phyloP scores from a whole-genome alignment of 2,329 filamentous ascomycete species.

The Cladophialophora yegresii region DNA sequence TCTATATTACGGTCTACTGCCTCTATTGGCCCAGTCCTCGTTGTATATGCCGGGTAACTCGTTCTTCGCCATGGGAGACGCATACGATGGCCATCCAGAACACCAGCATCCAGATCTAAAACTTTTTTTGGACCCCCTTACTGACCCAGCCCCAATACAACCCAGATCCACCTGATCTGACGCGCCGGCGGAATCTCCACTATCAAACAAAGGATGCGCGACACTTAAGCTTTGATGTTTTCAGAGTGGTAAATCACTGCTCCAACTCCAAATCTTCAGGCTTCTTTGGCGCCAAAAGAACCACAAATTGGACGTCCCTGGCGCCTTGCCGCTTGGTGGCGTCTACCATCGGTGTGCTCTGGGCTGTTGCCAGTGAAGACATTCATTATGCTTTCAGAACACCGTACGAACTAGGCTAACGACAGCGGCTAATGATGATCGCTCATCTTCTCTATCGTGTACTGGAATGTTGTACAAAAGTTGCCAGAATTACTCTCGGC shows the following conservation, averaged over 20 bases:
- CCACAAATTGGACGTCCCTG: constrained; percentile 6
- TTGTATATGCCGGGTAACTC: neutral
- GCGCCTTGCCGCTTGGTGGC: constrained; percentile 1
- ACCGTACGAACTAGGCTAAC: neutral
- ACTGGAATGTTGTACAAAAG: constrained; percentile 4
- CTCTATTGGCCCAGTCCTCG: neutral
- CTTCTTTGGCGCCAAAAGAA: neutral
- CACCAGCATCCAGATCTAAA: neutral
- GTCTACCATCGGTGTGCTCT: neutral
- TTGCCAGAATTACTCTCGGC: neutral
- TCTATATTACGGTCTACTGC: neutral
- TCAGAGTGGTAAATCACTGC: neutral
- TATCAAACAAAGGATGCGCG: constrained; percentile 2
- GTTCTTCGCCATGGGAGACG: neutral
- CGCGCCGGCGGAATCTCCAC: constrained; percentile 3
- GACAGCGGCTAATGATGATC: neutral
- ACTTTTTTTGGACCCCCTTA: constrained; percentile 11
- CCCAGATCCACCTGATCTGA: constrained; percentile 7
- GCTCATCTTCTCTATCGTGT: constrained; percentile 10
- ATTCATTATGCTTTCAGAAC: constrained; percentile 2
- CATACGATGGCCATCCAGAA: neutral
- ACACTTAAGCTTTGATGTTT: neutral
- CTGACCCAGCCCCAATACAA: constrained; percentile 6
- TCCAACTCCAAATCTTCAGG: constrained; percentile 4
- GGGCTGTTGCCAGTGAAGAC: neutral